These are phyloP conservation scores for Ashbya aceris DNA, from an alignment of 1,139 yeast species.

Conservation along the genomic window DNA sequence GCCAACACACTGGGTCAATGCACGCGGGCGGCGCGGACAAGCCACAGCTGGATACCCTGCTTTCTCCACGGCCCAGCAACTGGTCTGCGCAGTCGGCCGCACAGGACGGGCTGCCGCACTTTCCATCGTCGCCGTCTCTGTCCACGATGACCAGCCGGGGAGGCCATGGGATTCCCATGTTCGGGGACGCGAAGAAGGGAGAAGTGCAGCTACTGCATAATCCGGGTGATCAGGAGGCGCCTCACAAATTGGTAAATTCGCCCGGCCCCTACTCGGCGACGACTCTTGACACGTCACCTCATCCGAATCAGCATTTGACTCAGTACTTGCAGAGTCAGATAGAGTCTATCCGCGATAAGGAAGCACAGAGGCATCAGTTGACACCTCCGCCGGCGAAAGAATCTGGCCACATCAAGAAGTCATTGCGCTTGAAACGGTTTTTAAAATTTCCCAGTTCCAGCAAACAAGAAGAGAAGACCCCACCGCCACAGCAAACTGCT, in stretches of 20 bases:
- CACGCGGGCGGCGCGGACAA: background rate
- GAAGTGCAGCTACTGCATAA: background rate
- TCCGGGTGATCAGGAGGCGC: too few relatives aligned
- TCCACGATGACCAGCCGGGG: too few relatives aligned
- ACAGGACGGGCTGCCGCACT: background rate
- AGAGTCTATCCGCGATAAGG: slow-evolving; percentile 8
- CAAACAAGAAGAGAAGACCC: slow-evolving; percentile 11
- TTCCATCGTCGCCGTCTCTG: too few relatives aligned
- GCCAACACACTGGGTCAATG: too few relatives aligned
- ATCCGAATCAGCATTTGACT: slow-evolving; percentile 23
- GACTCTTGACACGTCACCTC: slow-evolving; percentile 12
- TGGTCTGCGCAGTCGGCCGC: background rate
- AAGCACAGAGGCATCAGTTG: slow-evolving; percentile 10
- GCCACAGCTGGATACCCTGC: slow-evolving; percentile 2
- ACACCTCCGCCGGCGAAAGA: slow-evolving; percentile 7
- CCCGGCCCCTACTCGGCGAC: background rate
- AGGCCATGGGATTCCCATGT: too few relatives aligned
- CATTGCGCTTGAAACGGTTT: slow-evolving; percentile 30
- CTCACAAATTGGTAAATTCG: background rate
- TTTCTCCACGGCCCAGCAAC: background rate
- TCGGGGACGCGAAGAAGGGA: background rate
- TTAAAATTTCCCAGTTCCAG: slow-evolving; percentile 20
- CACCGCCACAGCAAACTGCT: background rate
- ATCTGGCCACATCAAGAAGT: slow-evolving; percentile 16
- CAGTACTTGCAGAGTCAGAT: slow-evolving; percentile 20